Percentiles rank a stretch among this genome's conserved stretches.
These are phyloP conservation scores for Pterula multifida DNA, from an alignment of 1,284 basidiomycete genomes.

Conservation along the genomic window DNA sequence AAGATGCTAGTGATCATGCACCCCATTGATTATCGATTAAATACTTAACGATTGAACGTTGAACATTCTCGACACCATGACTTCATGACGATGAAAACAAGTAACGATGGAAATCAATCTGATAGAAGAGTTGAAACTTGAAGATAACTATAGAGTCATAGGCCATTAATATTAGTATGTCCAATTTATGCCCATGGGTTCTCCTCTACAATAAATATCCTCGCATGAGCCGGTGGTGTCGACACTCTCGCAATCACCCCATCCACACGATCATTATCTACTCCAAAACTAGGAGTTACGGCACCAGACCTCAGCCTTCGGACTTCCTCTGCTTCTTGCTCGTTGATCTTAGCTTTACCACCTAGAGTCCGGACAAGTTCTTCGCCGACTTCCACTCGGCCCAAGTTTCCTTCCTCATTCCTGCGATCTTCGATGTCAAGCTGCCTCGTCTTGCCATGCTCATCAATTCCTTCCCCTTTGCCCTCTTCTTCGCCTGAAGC, in stretches of 20 bases:
- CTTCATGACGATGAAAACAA: too few species aligned
- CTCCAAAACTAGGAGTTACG: slow-evolving; percentile 4
- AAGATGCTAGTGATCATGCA: too few species aligned
- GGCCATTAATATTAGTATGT: too few species aligned
- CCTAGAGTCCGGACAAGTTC: slow-evolving; percentile 11
- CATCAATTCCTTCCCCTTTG: too few species aligned
- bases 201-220: slow-evolving; percentile 15
- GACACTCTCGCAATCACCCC: slow-evolving; percentile 14
- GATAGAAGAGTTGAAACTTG: too few species aligned
- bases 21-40: too few species aligned
- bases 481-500: slow-evolving; percentile 18
- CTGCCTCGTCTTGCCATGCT: neutral
- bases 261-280: slow-evolving; percentile 8
- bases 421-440: slow-evolving; percentile 22
- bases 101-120: too few species aligned
- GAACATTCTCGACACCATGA: too few species aligned
- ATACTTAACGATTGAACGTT: too few species aligned
- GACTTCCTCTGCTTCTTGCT: slow-evolving; percentile 3
- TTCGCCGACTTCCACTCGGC: slow-evolving; percentile 9
- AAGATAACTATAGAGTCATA: too few species aligned
- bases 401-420: slow-evolving; percentile 13
- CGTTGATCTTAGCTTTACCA: slow-evolving; percentile 15
- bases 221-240: slow-evolving; percentile 22
- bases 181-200: slow-evolving; percentile 29
- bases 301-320: slow-evolving; percentile 3